Evolutionary conservation across 202 grass and related monocot genomes (phyloP), one percentile per base, ranked within the genome.

Genomic region (Brachypodium distachyon): DNA sequence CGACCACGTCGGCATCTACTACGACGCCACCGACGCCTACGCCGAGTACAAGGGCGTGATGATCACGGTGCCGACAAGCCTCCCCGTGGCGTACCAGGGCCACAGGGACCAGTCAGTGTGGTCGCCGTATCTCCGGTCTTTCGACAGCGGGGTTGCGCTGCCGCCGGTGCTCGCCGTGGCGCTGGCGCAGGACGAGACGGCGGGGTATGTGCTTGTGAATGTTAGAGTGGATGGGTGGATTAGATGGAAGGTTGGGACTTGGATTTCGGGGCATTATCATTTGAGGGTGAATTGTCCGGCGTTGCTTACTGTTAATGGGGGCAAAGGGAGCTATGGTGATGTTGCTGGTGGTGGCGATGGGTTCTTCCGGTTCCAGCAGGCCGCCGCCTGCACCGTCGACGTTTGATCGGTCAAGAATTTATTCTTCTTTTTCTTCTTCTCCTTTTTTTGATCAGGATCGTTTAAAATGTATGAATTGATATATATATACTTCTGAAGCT

Each of bases 281-380:
- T 86, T 98, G n/a, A 49, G 70, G 5, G 91, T 88, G 34, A 98
- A 75, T 65, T 98, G 95, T 66, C 91, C 91, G 0, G 91, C 91
- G 2, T 90, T 94, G 31, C 81, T 98, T 70, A 77, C 80, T 22
- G 80, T 98, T 22, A 82, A 93, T 78, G 70, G 60, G 3, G 87
- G 67, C 0, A 63, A 76, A 46, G 91, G 81, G 0, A 81, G 43
- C 56, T 79, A 76, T 25, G 78, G 82, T 43, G 47, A 9, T 49
- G 77, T 12, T 72, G 37, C 71, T 29, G 91, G 81, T 37, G 81
- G 43, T 1, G 79, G 75, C 1, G n/a, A 33, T 3, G 70, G 64
- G 0, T 77, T 62, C 43, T 88, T 90, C 76, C 69, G 46, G 0
- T 95, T 94, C 89, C 84, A 86, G 40, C 87, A 87, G 67, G 83